These are phyloP conservation scores for Mrakia blollopis DNA, from an alignment of 768 basidiomycete species.

Conservation along the genomic window DNA sequence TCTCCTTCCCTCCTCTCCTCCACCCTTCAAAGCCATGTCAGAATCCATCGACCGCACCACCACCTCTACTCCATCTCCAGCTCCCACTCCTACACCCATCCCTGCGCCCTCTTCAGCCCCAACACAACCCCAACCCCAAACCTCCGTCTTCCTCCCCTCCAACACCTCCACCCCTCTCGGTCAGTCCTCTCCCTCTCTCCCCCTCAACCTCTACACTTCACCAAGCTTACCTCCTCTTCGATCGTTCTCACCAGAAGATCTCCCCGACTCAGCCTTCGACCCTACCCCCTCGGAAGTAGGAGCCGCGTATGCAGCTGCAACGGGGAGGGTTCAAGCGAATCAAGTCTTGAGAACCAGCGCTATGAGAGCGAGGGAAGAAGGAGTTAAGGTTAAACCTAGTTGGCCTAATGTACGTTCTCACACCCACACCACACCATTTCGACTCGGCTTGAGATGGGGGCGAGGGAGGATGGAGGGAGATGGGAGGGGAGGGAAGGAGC, in stretches of 20 bases:
- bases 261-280: slow-evolving; percentile 30
- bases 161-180: neutral
- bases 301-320: slow-evolving; percentile 14
- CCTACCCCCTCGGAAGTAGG: slow-evolving; percentile 23
- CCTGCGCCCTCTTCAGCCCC: neutral
- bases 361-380: slow-evolving; percentile 30
- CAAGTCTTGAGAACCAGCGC: slow-evolving; percentile 20
- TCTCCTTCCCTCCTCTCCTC: neutral
- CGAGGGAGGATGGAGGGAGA: neutral
- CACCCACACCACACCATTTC: neutral
- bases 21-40: neutral
- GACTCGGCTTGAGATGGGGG: neutral
- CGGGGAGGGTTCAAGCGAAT: slow-evolving; percentile 8
- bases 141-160: slow-evolving; percentile 3
- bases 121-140: neutral
- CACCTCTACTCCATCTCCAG: neutral
- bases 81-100: neutral
- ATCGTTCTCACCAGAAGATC: slow-evolving; percentile 18
- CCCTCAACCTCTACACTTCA: neutral
- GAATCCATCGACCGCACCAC: neutral
- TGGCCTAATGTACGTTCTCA: slow-evolving; percentile 18
- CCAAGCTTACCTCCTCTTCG: neutral
- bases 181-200: neutral
- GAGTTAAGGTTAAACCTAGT: neutral
- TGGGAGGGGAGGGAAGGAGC: neutral